Conservation (phyloP, 2,329 filamentous ascomycete genomes). For the Ophiosphaerella korrae region DNA sequence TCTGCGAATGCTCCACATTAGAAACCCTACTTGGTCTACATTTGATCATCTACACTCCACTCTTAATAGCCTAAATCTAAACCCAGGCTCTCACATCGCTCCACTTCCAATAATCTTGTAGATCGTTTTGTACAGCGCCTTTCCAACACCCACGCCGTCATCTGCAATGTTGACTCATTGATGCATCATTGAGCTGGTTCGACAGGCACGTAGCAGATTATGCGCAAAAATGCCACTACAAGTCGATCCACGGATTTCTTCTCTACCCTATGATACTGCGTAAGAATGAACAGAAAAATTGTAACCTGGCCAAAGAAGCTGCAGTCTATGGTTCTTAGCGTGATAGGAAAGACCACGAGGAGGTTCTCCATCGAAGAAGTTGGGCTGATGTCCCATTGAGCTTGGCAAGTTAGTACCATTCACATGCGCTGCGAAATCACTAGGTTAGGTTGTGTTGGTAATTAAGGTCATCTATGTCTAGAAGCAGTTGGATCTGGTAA, state of each 20-base stretch:
- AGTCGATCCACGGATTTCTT: slow-evolving; percentile 20
- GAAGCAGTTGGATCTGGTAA: too few relatives aligned
- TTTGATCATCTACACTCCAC: slow-evolving; percentile 24
- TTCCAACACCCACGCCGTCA: too few relatives aligned
- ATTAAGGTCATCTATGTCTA: not conserved
- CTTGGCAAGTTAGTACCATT: slow-evolving; percentile 32
- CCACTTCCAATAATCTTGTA: slow-evolving; percentile 37
- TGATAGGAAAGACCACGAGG: slow-evolving; percentile 1
- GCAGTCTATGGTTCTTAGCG: slow-evolving; percentile 20
- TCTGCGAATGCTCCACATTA: slow-evolving; percentile 21
- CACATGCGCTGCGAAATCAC: slow-evolving; percentile 17
- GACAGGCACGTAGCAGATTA: slow-evolving; percentile 29
- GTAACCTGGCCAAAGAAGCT: slow-evolving; percentile 29
- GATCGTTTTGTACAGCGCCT: too few relatives aligned
- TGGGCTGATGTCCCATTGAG: slow-evolving; percentile 28
- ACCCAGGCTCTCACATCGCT: slow-evolving; percentile 25
- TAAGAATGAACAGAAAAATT: slow-evolving; percentile 26
- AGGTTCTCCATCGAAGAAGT: slow-evolving; percentile 23
- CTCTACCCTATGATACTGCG: slow-evolving; percentile 31
- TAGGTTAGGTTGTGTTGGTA: slow-evolving; percentile 8
- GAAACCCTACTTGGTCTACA: slow-evolving; percentile 22
- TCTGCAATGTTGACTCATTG: too few relatives aligned
- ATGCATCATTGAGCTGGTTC: slow-evolving; percentile 28
- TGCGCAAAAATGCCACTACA: slow-evolving; percentile 31
- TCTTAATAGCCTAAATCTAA: slow-evolving; percentile 21